Base-by-base conservation (phyloP, 139 green algal species). In the Dunaliella primolecta region DNA sequence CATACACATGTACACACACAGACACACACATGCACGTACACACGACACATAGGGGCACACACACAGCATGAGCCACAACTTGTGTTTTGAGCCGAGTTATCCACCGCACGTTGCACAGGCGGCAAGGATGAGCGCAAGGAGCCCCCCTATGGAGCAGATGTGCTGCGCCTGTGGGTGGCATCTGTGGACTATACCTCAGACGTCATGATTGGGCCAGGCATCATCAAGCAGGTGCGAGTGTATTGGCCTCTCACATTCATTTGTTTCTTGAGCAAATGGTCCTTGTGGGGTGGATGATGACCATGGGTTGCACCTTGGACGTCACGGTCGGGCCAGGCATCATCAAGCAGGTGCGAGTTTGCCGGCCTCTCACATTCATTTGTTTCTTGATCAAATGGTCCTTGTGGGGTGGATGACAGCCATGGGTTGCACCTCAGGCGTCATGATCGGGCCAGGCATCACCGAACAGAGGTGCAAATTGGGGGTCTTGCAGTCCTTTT, bases 141-240 rank as follows among this genome's bases (percentile, higher is more conserved):
- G 29, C 96, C 96, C 0, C 74, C 95, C 1, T 98, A 96, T 84
- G 96, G 96, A 31, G 96, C 96, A 1, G 96, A 99, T 84, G 95
- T 98, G 64, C 93, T 99, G 87, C 91, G 97, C 25, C 89, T 99
- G 85, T 99, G 97, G 97, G 97, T 99, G 64, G 88, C 97, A 0
- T 94, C 84, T 29, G 95, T 98, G 29, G 97, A 99, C 89, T 99
- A 98, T 93, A 94, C 92, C 46, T 87, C 85, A 0, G 97, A 99
- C 83, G 96, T 99, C 36, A 91, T 96, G 80, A 96, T 98, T 72
- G 95, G 95, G 21, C 30, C 71, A 2, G 85, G 86, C 84, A 97
- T 98, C 86, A 78, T 98, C 57, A 90, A 90, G 86, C 97, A 99
- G 94, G 46, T 64, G 15, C 7, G 46, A 15, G 15, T 64, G n/a